A percentile compares a stretch with the other conserved stretches of the same genome.
Evolutionary conservation across 2,329 filamentous ascomycete genomes (phyloP).

Genomic region (Chaetomiaceae sp.): DNA sequence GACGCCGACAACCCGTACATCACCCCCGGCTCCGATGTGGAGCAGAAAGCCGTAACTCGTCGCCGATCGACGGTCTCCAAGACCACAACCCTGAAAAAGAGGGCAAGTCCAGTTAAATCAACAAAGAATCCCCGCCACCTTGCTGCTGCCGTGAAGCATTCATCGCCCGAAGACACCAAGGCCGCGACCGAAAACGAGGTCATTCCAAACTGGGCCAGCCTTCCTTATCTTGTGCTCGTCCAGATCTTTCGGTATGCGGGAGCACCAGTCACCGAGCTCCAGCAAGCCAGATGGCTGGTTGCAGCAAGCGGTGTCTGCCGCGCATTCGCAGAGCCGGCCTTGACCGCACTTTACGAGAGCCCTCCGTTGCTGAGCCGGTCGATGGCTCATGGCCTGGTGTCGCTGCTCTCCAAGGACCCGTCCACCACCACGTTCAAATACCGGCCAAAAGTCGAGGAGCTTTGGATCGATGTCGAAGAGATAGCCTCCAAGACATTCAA

Average conservation of each 20-base stretch:
- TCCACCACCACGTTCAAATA: conserved; percentile 57
- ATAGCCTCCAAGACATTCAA: conserved; percentile 50
- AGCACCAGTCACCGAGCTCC: conserved; percentile 45
- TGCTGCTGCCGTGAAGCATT: background rate
- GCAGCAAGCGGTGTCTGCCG: conserved; percentile 59
- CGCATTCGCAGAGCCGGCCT: conserved; percentile 65
- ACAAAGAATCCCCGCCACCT: background rate
- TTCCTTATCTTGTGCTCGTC: conserved; percentile 57
- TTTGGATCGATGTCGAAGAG: conserved; percentile 65
- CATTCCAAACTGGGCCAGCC: conserved; percentile 29
- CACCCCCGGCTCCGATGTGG: conserved; percentile 13
- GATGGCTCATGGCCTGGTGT: conserved; percentile 43
- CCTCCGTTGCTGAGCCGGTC: conserved; percentile 55
- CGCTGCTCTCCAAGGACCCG: conserved; percentile 52
- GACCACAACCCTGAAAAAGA: background rate
- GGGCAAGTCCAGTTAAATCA: background rate
- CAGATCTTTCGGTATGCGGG: conserved; percentile 68
- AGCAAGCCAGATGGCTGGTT: conserved; percentile 57
- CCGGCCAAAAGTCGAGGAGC: conserved; percentile 62
- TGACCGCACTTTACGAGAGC: conserved; percentile 66
- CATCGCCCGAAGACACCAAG: background rate
- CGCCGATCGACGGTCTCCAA: background rate
- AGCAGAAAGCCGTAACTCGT: background rate
- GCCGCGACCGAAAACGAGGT: conserved; percentile 9
- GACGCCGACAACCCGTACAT: conserved; percentile 11